phyloP scores from a whole-genome alignment of 2,329 filamentous ascomycete species.

The Epichloe amarillans region DNA sequence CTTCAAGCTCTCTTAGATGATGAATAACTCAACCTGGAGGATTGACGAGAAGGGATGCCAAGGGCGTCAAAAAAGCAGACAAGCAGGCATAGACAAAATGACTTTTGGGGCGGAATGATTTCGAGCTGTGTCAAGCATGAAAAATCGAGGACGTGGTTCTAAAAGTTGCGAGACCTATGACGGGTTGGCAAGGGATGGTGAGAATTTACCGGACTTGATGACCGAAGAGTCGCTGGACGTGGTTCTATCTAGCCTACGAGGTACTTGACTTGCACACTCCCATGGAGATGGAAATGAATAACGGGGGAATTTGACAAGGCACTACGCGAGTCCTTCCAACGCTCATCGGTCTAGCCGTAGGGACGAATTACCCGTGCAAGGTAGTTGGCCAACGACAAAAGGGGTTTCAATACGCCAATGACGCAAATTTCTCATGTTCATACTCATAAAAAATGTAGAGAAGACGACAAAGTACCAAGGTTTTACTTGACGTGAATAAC shows the following conservation, averaged over 20 bases:
- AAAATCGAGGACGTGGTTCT: neutral
- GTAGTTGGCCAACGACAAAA: no score
- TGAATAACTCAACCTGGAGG: neutral
- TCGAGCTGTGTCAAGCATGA: slow-evolving; percentile 3
- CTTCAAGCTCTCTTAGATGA: neutral
- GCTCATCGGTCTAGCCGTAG: no score
- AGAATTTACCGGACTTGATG: no score
- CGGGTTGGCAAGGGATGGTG: neutral
- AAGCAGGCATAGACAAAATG: neutral
- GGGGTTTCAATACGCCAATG: slow-evolving; percentile 5
- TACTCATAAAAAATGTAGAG: slow-evolving; percentile 11
- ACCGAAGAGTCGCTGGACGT: no score
- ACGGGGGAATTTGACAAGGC: no score
- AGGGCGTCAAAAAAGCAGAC: neutral
- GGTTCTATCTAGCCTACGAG: no score
- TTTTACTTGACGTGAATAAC: neutral
- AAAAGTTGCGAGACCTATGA: neutral
- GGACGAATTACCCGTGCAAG: no score
- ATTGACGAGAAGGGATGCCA: neutral
- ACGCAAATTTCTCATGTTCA: slow-evolving; percentile 14
- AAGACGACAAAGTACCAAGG: slow-evolving; percentile 4
- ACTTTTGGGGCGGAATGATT: neutral
- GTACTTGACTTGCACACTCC: no score
- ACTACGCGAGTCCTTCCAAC: no score
- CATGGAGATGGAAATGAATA: no score